Base-by-base conservation (phyloP, 805 yeast species). In the Zygoascus tannicola region DNA sequence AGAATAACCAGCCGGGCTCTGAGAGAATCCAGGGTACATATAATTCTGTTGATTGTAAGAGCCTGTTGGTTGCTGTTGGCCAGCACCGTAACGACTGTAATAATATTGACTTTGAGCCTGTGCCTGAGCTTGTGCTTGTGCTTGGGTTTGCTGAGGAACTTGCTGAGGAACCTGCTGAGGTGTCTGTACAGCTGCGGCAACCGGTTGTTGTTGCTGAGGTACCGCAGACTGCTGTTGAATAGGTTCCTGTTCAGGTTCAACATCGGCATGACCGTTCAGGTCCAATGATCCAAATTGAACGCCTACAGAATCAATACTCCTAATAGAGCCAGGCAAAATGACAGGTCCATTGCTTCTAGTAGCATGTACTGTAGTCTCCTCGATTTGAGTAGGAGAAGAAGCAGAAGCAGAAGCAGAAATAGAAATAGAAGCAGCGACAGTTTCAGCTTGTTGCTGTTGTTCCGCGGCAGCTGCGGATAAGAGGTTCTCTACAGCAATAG, bases 251-350 rank as follows among this genome's bases (percentile, higher is more conserved):
- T 49, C 39, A 30, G 46, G 47, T 48, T 56, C 49, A 50, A 55
- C 59, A 34, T 57, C 57, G 41, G 65, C 69, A 22, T 66, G 69
- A 26, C 69, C 74, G 37, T 65, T 68, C 46, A 74, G 63, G 21
- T 73, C 62, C 52, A 77, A 65, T 10, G 81, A 74, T 45, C 85
- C 85, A 54, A 79, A 78, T 28, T 81, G 77, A 34, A 79, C 78
- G 50, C 78, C 80, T 22, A 74, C 73, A 40, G 72, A 63, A 56
- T 65, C 67, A 43, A 70, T 59, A 28, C 52, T 42, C 21, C 43
- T 28, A 37, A 73, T 66, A 32, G 72, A 62, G 35, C 67, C 65
- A 50, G 84, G 84, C 58, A 79, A 72, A 26, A 78, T 67, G 44
- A 68, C 74, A 26, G 75, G 66, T 14, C 64, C 59, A 50, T 55